Evolutionary conservation across 306 rosid species (phyloP), one percentile per base, ranked within the genome.

Genomic region (Vachellia pachyceras): DNA sequence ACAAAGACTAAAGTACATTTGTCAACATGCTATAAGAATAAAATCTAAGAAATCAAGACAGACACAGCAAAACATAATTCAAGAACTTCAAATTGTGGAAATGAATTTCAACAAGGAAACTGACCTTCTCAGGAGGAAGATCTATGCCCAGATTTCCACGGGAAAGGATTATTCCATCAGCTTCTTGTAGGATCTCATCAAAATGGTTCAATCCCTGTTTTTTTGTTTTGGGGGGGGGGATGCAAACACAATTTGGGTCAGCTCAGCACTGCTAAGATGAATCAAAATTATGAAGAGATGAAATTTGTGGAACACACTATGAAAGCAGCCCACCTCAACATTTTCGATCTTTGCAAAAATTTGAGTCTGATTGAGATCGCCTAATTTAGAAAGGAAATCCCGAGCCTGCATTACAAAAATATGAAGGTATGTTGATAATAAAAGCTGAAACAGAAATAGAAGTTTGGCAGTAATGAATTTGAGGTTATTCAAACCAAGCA

Each of bases 81-180:
- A 20, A 45, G 72, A 33, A 73, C 36, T 65, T 44, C 79, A 83
- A 61, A 74, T 57, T 25, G 73, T 36, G 66, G 75, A 55, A 55
- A 81, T 42, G 39, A 81, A 33, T 33, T 47, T 69, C 72, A 64
- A 39, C 69, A 15, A 60, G 40, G 55, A 86, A 80, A 64, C 89
- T 79, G 75, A 92, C 98, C 95, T 92, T 95, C 83, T 95, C 98
- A 63, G 98, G 97, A 57, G 98, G 98, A 67, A 95, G 94, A 95
- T 95, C 98, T 70, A 95, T 85, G 10, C 98, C 98, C 94, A 95
- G 83, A 82, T 90, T 92, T 73, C 98, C 98, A 58, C 98, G 97
- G 50, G 98, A 88, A 78, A 95, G 83, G 73, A 95, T 95, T 80
- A 95, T 86, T 72, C 98, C 98, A 82, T 95, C 98, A 78, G 98